Evolutionary conservation across 78 protist genomes (phyloP), one percentile per base, ranked within the genome.

Genomic region (Creolimax fragrantissima): DNA sequence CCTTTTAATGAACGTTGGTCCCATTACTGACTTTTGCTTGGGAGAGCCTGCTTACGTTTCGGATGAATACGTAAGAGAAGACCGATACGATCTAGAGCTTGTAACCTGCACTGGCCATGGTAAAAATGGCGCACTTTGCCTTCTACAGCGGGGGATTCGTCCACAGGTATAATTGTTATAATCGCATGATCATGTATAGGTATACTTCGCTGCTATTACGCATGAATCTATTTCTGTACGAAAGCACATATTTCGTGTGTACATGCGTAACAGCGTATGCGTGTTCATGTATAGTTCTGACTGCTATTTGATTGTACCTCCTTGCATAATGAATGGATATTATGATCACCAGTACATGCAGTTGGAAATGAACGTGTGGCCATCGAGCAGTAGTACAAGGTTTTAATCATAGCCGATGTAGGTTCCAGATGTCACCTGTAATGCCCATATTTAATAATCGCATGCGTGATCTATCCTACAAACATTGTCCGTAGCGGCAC

Each of bases 71-170:
- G 42, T 6, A 36, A 4, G 89, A 4, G 42, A 6, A 39, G 43
- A 85, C 44, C 11, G 43, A 4, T 39, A 85, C 89, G 43, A 6
- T 6, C 42, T 85, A n/a, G 89, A 85, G 89, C 3, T 85, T 4
- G 89, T 85, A 43, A 85, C 89, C 2, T 85, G 89, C 89, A 36
- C 43, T 36, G 89, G 89, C 3, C 42, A 85, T 44, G 89, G 89
- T 44, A 85, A 85, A 2, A 85, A 85, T 44, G 89, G 89, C 43
- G 32, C 89, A 1, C 58, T 85, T 5, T 85, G 89, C 11, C 44
- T 35, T n/a, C 32, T 85, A 44, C 89, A 83, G 86, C 35, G 86
- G 86, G 35, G 86, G 6, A 11, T 83, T 5, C 86, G 86, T 36
- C 86, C 86, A 6, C 74, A 58, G 74, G 74, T 58, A 58, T n/a